A percentile compares a stretch with the other conserved stretches of the same genome.
phyloP scores from a whole-genome alignment of 2,329 filamentous ascomycete species.

The Talaromyces piceae region DNA sequence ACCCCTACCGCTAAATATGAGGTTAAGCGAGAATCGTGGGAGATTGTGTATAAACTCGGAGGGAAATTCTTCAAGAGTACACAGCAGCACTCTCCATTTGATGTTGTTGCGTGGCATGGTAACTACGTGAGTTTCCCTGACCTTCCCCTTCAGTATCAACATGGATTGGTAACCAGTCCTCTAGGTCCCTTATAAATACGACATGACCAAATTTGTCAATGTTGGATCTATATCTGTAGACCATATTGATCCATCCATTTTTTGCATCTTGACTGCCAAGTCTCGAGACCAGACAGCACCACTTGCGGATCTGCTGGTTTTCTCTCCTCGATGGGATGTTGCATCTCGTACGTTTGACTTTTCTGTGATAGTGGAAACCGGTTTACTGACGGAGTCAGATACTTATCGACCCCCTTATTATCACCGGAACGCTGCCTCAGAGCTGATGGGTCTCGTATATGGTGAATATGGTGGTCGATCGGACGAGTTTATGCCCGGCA shows the following conservation, averaged over 20 bases:
- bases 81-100: constrained; percentile 61
- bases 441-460: constrained; percentile 33
- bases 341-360: constrained; percentile 23
- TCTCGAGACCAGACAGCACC: constrained; percentile 28
- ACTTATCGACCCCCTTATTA: constrained; percentile 38
- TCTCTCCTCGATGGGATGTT: constrained; percentile 34
- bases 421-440: constrained; percentile 34
- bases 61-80: constrained; percentile 54
- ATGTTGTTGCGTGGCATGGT: constrained; percentile 67
- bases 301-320: constrained; percentile 33
- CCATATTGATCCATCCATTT: constrained; percentile 36
- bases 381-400: constrained; percentile 13
- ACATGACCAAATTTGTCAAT: constrained; percentile 34
- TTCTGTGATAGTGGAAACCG: background rate
- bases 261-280: constrained; percentile 34
- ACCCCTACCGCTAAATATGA: constrained; percentile 53
- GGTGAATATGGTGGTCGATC: constrained; percentile 28
- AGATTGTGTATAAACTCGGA: constrained; percentile 56
- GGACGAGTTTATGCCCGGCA: constrained; percentile 27
- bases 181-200: constrained; percentile 35
- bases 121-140: constrained; percentile 40
- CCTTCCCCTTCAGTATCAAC: background rate
- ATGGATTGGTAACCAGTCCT: background rate
- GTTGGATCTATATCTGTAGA: constrained; percentile 34
- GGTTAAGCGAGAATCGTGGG: constrained; percentile 47